These are phyloP conservation scores for Fusarium neocosmosporiellum DNA, from an alignment of 2,329 filamentous ascomycete species.

Conservation along the genomic window DNA sequence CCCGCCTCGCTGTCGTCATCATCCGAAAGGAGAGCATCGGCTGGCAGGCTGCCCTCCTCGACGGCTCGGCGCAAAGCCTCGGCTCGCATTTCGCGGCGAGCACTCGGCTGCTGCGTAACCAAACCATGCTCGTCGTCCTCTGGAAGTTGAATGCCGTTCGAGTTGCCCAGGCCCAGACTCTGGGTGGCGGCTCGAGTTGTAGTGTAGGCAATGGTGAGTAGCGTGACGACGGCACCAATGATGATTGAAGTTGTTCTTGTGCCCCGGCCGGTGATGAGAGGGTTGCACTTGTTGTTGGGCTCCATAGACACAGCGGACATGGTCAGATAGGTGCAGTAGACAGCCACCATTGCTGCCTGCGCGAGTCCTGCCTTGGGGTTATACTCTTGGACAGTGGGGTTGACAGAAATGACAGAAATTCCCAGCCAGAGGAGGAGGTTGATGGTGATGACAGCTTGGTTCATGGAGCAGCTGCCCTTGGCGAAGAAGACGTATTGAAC, in stretches of 20 bases:
- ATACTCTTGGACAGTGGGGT: constrained; percentile 88
- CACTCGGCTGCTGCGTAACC: constrained; percentile 84
- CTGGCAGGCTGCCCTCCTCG: constrained; percentile 90
- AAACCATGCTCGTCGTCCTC: constrained; percentile 88
- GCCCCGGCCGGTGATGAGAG: constrained; percentile 84
- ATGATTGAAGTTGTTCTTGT: constrained; percentile 92
- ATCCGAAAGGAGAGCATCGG: constrained; percentile 84
- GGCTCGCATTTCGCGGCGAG: constrained; percentile 89
- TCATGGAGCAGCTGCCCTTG: constrained; percentile 85
- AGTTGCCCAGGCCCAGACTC: constrained; percentile 75
- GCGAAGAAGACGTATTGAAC: constrained; percentile 99
- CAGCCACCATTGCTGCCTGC: constrained; percentile 96
- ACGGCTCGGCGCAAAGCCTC: constrained; percentile 92
- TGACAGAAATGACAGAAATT: constrained; percentile 87
- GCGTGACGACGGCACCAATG: constrained; percentile 93
- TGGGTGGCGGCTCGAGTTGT: constrained; percentile 96
- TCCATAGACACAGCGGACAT: constrained; percentile 99
- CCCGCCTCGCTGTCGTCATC: constrained; percentile 74
- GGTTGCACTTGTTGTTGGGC: constrained; percentile 95
- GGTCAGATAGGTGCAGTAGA: constrained; percentile 98
- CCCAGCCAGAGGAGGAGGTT: constrained; percentile 87
- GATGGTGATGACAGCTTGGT: constrained; percentile 94
- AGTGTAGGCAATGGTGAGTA: constrained; percentile 97
- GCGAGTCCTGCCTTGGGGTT: constrained; percentile 95
- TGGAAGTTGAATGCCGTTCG: constrained; percentile 64